Conservation (phyloP, 106 monocot genomes). For the Apostasia shenzhenica region DNA sequence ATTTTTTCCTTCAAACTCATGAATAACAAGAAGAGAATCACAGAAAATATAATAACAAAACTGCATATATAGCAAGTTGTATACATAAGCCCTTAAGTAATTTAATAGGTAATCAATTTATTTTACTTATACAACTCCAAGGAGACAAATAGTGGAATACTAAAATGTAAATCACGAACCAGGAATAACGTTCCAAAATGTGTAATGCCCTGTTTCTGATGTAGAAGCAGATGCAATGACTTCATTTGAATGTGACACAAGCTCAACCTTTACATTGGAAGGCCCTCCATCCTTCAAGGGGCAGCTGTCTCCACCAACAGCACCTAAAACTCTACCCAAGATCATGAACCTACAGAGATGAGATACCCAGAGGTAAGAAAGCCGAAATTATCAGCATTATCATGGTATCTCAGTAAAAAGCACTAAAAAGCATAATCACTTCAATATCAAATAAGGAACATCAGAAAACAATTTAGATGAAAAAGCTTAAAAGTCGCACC, state of each 20-base stretch:
- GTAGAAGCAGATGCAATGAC: conserved; percentile 65
- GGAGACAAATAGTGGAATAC: not conserved
- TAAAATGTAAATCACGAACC: conserved; percentile 33
- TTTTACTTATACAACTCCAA: not conserved
- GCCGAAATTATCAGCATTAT: not conserved
- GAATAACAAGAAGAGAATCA: no score
- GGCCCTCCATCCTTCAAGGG: conserved; percentile 64
- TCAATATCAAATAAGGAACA: not conserved
- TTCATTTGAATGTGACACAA: conserved; percentile 52
- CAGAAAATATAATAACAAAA: no score
- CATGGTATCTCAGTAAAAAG: not conserved
- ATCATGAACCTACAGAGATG: conserved; percentile 62
- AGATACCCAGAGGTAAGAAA: conserved; percentile 5
- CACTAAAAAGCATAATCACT: not conserved
- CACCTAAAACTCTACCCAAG: conserved; percentile 76
- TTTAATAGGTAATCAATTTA: no score
- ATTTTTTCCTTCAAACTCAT: no score
- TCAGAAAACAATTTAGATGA: conserved; percentile 5
- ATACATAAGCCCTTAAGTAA: no score
- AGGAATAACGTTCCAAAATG: conserved; percentile 76
- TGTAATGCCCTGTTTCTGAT: conserved; percentile 56
- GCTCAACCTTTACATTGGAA: conserved; percentile 72
- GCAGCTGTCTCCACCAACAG: conserved; percentile 92
- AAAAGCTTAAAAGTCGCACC: conserved; percentile 31
- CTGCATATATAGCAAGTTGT: no score